phyloP scores from a whole-genome alignment of 345 rosid species.

The Nephelium lappaceum region DNA sequence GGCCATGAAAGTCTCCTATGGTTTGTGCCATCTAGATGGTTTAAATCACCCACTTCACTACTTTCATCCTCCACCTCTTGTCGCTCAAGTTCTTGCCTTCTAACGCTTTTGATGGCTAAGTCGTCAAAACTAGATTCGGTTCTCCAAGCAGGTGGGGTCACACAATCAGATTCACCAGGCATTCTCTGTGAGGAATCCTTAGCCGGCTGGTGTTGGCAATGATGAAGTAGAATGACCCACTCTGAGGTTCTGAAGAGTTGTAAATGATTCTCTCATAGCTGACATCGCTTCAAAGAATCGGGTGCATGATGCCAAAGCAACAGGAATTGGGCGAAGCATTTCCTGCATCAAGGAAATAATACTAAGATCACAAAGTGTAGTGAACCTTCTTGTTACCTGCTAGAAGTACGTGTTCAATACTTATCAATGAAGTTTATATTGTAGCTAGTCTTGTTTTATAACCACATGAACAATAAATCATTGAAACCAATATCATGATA shows the following conservation, averaged over 20 bases:
- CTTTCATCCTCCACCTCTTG: conserved; percentile 49
- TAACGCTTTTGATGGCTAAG: conserved; percentile 44
- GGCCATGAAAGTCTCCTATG: conserved; percentile 93
- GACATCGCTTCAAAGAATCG: conserved; percentile 98
- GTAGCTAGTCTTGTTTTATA: not conserved
- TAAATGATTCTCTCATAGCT: conserved; percentile 97
- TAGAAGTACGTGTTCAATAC: not conserved
- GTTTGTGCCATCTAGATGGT: conserved; percentile 46
- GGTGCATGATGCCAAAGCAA: conserved; percentile 97
- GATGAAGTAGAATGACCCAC: conserved; percentile 65
- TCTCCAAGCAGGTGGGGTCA: conserved; percentile 81
- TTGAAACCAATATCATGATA: not conserved
- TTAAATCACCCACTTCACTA: conserved; percentile 39
- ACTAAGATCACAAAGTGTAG: not conserved
- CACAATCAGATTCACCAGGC: conserved; percentile 50
- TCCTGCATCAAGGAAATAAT: conserved; percentile 47
- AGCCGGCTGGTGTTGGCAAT: conserved; percentile 62
- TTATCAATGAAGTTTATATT: not conserved
- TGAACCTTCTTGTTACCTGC: not conserved
- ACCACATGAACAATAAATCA: not conserved
- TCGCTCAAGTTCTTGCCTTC: conserved; percentile 44
- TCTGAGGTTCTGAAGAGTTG: conserved; percentile 83
- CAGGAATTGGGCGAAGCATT: conserved; percentile 98
- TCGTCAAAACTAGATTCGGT: conserved; percentile 67
- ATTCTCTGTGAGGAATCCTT: conserved; percentile 41